Evolutionary conservation across 1,284 basidiomycete genomes (phyloP).

Genomic region (Cystodermella granulosa): DNA sequence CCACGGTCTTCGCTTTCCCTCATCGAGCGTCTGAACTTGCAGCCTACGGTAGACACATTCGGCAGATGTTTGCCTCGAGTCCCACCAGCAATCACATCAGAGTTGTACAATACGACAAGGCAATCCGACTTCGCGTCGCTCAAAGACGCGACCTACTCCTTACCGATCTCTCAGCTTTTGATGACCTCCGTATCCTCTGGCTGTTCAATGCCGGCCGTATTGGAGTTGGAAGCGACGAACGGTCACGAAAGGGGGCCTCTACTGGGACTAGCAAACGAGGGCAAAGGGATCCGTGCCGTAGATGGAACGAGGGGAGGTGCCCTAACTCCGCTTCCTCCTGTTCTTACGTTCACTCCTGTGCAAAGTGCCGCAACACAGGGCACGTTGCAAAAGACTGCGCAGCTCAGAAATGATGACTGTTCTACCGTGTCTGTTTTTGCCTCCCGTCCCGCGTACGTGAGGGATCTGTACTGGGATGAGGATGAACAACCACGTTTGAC

Average conservation of each 20-base stretch:
- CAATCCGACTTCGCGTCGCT: neutral
- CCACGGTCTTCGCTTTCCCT: neutral
- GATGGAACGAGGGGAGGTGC: slow-evolving; percentile 15
- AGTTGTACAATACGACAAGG: neutral
- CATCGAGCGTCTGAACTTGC: neutral
- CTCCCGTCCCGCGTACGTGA: too few species aligned
- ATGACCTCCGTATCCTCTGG: neutral
- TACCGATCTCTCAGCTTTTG: neutral
- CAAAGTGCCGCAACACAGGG: slow-evolving; percentile 12
- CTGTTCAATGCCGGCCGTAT: too few species aligned
- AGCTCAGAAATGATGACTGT: slow-evolving; percentile 14
- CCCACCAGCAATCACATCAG: neutral
- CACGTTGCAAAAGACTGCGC: slow-evolving; percentile 16
- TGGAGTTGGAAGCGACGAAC: neutral
- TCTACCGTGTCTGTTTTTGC: too few species aligned
- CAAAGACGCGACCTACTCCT: neutral
- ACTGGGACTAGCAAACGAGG: slow-evolving; percentile 2
- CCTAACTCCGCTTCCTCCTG: slow-evolving; percentile 8
- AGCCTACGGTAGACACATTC: neutral
- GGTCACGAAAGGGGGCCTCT: neutral
- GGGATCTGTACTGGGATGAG: too few species aligned
- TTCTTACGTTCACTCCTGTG: slow-evolving; percentile 16
- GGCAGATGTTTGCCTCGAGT: neutral
- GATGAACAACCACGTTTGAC: too few species aligned
- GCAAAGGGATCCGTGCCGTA: slow-evolving; percentile 11